Conservation (phyloP, 2,329 filamentous ascomycete species). For the Arthroderma sp. region DNA sequence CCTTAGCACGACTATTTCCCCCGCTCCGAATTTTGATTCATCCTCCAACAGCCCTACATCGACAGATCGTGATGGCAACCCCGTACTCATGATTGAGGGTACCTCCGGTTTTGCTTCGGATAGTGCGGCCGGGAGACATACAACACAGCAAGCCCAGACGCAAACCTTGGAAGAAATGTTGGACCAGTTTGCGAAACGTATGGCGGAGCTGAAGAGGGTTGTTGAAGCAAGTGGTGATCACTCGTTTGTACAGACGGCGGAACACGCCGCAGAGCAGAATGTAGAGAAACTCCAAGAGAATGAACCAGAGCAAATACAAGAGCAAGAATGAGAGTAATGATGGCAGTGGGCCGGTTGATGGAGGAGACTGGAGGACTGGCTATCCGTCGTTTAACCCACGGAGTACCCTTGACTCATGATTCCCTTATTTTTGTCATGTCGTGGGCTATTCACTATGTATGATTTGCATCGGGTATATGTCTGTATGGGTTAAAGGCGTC, state of each 20-base stretch:
- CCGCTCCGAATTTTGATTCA: constrained; percentile 51
- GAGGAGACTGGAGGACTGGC: neutral
- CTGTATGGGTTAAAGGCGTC: neutral
- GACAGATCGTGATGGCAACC: constrained; percentile 32
- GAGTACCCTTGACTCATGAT: neutral
- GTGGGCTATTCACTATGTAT: neutral
- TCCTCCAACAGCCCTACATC: constrained; percentile 32
- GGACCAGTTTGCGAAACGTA: constrained; percentile 35
- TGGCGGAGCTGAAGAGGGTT: constrained; percentile 33
- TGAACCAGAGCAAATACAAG: no score
- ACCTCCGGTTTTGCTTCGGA: constrained; percentile 22
- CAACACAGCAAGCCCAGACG: constrained; percentile 15
- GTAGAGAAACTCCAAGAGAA: no score
- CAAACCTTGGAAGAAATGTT: constrained; percentile 36
- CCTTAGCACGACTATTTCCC: constrained; percentile 40
- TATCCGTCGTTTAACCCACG: neutral
- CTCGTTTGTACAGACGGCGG: neutral
- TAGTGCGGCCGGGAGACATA: neutral
- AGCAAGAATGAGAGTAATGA: neutral
- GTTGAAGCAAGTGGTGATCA: constrained; percentile 25
- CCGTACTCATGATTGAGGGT: constrained; percentile 38
- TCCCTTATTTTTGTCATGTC: neutral
- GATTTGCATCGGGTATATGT: neutral
- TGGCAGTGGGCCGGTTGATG: neutral
- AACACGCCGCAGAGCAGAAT: neutral